Percentiles rank a stretch among this genome's conserved stretches.
Evolutionary conservation across 2,329 filamentous ascomycete genomes (phyloP).

Genomic region (Claviceps digitariae): DNA sequence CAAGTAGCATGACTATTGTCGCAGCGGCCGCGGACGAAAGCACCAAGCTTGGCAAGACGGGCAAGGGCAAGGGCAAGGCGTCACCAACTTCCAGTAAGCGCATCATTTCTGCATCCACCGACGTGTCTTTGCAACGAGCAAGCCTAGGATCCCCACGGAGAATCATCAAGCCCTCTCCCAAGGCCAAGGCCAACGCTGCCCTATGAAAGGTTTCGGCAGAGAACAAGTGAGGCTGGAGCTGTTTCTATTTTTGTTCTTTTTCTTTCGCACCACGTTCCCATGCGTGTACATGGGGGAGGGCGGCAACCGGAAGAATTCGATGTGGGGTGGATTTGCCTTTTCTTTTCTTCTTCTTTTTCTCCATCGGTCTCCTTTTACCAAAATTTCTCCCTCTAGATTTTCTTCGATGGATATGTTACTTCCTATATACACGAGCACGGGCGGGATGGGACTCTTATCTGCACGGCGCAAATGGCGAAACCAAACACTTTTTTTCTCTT

Average conservation of each 20-base stretch:
- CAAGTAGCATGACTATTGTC: constrained; percentile 11
- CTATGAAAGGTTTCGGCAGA: constrained; percentile 3
- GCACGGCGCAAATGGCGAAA: too few species aligned
- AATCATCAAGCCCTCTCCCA: constrained; percentile 7
- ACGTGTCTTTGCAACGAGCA: not conserved
- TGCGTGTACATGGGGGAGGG: too few species aligned
- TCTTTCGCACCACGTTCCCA: too few species aligned
- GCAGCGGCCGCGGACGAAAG: constrained; percentile 4
- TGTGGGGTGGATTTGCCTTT: too few species aligned
- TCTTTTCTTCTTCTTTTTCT: too few species aligned
- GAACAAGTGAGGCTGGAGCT: not conserved
- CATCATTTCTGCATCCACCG: not conserved
- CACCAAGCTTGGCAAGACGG: not conserved
- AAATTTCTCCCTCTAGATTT: too few species aligned
- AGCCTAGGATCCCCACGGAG: not conserved
- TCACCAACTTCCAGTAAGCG: not conserved
- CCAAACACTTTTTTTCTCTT: too few species aligned
- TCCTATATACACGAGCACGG: too few species aligned
- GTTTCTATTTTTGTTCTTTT: not conserved
- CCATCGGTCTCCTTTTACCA: too few species aligned
- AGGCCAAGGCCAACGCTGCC: constrained; percentile 5
- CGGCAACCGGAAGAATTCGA: too few species aligned
- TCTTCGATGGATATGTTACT: too few species aligned
- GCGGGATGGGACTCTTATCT: too few species aligned
- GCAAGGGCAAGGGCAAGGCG: not conserved